phyloP scores from a whole-genome alignment of 2,329 filamentous ascomycete genomes.

The Trichophyton schoenleinii region DNA sequence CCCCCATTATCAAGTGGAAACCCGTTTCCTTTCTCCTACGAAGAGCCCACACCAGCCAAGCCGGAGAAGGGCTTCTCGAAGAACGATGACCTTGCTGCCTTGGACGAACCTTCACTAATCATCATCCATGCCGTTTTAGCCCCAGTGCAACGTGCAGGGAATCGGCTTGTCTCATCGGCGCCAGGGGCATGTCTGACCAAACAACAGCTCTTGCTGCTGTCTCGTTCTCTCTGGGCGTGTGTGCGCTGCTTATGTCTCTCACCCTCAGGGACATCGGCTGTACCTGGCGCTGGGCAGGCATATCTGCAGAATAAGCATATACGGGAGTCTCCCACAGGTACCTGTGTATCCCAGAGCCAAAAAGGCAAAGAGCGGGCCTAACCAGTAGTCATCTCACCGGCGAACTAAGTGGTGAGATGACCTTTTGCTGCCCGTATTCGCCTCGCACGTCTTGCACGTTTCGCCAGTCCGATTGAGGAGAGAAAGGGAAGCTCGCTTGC shows the following conservation, averaged over 20 bases:
- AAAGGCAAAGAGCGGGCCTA: too few relatives aligned
- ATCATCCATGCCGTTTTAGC: constrained; percentile 2
- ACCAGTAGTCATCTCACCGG: background rate
- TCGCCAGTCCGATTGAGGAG: background rate
- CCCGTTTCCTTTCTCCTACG: background rate
- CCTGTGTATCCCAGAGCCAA: too few relatives aligned
- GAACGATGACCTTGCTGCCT: background rate
- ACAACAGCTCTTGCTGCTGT: background rate
- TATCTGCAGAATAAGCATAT: background rate
- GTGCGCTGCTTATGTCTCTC: background rate
- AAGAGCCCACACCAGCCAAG: background rate
- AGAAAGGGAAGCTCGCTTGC: background rate
- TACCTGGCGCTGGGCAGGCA: background rate
- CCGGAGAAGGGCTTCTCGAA: background rate
- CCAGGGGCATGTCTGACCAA: constrained; percentile 5
- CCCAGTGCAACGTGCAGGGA: constrained; percentile 14
- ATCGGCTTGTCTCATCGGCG: constrained; percentile 7
- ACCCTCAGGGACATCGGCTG: background rate
- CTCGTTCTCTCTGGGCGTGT: background rate
- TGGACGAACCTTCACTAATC: background rate
- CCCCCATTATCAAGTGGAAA: background rate
- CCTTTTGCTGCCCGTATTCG: background rate
- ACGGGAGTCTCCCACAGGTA: background rate
- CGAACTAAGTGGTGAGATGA: background rate
- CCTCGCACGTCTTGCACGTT: background rate